Conservation (phyloP, 225 moss, liverwort and hornwort genomes). For the Marchantia paleacea region DNA sequence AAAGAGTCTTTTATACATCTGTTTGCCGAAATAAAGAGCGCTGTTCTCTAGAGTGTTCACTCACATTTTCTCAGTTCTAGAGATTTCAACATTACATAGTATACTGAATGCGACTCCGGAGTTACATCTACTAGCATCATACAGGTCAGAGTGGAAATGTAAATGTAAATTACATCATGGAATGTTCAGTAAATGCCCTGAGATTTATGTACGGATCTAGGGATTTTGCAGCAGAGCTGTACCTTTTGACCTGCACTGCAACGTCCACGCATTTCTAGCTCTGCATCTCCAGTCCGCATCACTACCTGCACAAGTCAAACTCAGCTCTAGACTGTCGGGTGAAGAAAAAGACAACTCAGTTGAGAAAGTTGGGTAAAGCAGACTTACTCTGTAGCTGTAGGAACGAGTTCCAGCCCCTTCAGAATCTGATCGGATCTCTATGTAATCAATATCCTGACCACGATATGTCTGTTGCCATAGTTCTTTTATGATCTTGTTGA, state of each 20-base stretch:
- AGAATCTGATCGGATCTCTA: conserved; percentile 95
- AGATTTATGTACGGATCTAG: not conserved
- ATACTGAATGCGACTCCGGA: not conserved
- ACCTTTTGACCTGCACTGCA: conserved; percentile 99
- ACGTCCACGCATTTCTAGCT: conserved; percentile 98
- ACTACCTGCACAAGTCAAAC: conserved; percentile 58
- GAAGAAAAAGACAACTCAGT: not conserved
- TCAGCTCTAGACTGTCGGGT: not conserved
- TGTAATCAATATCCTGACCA: conserved; percentile 96
- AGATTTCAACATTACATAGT: no score
- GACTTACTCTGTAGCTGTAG: conserved; percentile 92
- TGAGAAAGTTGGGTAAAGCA: not conserved
- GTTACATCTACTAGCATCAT: not conserved
- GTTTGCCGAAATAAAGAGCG: no score
- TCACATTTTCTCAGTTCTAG: no score
- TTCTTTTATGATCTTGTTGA: conserved; percentile 97
- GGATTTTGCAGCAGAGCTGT: not conserved
- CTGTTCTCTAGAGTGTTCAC: no score
- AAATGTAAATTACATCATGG: not conserved
- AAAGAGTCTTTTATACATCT: no score
- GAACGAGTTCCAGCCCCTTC: conserved; percentile 93
- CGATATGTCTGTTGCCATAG: conserved; percentile 99
- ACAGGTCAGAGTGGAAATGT: not conserved
- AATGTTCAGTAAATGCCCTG: not conserved
- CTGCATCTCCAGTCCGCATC: conserved; percentile 98